Base-by-base conservation (phyloP, 495 filamentous ascomycete species). In the Penicillium arizonense region DNA sequence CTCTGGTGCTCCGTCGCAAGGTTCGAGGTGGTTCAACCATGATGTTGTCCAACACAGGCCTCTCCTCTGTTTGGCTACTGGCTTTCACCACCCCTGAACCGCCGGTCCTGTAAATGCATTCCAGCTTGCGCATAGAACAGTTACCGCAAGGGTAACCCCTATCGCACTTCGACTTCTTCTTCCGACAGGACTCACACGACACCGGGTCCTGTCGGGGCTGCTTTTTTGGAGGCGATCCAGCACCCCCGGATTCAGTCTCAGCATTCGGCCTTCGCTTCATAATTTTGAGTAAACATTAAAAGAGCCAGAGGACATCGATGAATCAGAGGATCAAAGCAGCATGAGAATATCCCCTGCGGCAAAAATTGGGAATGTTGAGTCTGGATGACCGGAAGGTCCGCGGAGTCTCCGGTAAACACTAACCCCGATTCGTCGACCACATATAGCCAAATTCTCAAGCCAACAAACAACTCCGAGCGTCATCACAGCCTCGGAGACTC, bases 121-220 rank as follows among this genome's bases (percentile, higher is more conserved):
- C 12, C 11, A 78, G 48, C 2, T 55, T 45, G 6, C 77, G 74
- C 16, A 65, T 44, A 12, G 56, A 21, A 47, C 78, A 82, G 43
- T 73, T 80, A 14, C 65, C 65, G 50, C 78, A 80, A 16, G 78
- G 78, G 21, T 47, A n/a, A 8, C 2, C 47, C 6, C 62, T 56
- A 35, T 65, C 48, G 50, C 48, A 63, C 20, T 53, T 62, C 0
- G 52, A 35, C 45, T 56, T 54, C 30, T 59, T 50, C 38, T 35
- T 55, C 30, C 49, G 56, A 41, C 54, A 65, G 2, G 45, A 62
- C 37, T 73, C 70, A 47, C 78, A 82, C 0, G 77, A 79, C 2
- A 78, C 77, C 1, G 77, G 77, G 33, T 79, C 74, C 52, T 77
- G 77, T 50, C 77, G 61, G 4, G 62, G 55, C 14, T 45, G 40